phyloP scores from a whole-genome alignment of 768 basidiomycete genomes.

The Brasilioporus rufonigricans region DNA sequence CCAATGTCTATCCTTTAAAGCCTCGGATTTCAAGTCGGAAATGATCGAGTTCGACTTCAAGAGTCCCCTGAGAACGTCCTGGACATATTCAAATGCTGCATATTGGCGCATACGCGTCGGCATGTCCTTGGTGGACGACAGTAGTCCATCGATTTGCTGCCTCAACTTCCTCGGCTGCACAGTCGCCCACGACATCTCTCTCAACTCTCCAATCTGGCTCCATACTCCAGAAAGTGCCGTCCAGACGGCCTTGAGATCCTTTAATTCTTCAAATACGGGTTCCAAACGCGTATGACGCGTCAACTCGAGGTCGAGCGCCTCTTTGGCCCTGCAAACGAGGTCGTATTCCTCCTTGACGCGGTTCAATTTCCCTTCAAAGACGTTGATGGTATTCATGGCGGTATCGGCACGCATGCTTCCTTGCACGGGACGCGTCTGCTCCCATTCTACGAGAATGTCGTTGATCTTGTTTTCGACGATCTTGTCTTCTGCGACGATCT shows the following conservation, averaged over 20 bases:
- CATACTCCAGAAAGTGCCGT: constrained; percentile 97
- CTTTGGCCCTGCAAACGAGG: constrained; percentile 93
- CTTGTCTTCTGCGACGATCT: constrained; percentile 99
- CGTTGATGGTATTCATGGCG: constrained; percentile 93
- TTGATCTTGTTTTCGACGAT: constrained; percentile 95
- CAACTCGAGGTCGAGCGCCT: constrained; percentile 92
- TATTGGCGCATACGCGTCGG: constrained; percentile 99
- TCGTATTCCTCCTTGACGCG: constrained; percentile 94
- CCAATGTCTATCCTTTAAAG: constrained; percentile 97
- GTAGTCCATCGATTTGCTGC: constrained; percentile 87
- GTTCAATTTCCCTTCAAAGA: constrained; percentile 88
- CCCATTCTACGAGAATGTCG: constrained; percentile 91
- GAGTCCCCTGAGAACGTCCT: constrained; percentile 81
- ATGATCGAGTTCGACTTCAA: constrained; percentile 89
- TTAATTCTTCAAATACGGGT: constrained; percentile 92
- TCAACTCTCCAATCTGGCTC: constrained; percentile 86
- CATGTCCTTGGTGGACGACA: constrained; percentile 97
- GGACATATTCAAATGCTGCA: constrained; percentile 97
- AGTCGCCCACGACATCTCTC: constrained; percentile 87
- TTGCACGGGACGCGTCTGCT: constrained; percentile 92
- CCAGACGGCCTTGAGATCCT: constrained; percentile 98
- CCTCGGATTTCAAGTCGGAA: constrained; percentile 95
- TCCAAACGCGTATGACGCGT: constrained; percentile 87
- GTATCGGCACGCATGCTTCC: constrained; percentile 95
- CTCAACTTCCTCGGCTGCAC: constrained; percentile 94